Evolutionary conservation across 1,139 yeast genomes (phyloP), one percentile per base, ranked within the genome.

Genomic region (Pichiaceae sp.): DNA sequence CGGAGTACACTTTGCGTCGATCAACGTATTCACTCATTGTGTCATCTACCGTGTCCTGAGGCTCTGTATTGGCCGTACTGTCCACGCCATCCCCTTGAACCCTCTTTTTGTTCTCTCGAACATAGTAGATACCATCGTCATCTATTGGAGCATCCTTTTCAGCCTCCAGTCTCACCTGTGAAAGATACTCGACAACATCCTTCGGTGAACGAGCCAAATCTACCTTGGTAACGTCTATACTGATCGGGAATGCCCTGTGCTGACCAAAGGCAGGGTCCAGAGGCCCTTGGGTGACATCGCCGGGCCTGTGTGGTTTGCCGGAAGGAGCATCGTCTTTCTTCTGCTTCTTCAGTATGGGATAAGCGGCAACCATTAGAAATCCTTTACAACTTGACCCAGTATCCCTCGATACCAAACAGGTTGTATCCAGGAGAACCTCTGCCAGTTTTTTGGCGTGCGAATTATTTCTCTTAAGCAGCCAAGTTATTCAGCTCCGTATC

Each of bases 181-280:
- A 54, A 18, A 57, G 37, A 39, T 57, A 57, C 27, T 50, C 47
- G 21, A 47, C 38, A 4, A 51, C 61, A 31, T 44, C 49, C 9
- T 40, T 30, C 1, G 57, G 55, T 6, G 14, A 5, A 16, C 40
- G 35, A 2, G 25, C 29, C 9, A 41, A 28, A 32, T 50, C 49
- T 3, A 46, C 41, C 3, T 36, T 29, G 2, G 21, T 35, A 8
- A 45, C 31, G 26, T 46, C 48, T 9, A 53, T 39, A 5, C 38
- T 38, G 4, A 61, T 41, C 0, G 71, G 72, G 32, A 67, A 64
- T 18, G 68, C 72, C 19, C 63, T 41, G 16, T 67, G 44, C 46
- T 67, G 72, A 4, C 72, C 72, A 38, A 59, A 54, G 6, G 51
- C 43, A 2, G 59, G 60, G 42, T 67, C 70, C 18, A 66, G 14